Evolutionary conservation across 257 asterid genomes (phyloP).

Genomic region (Lycium ferocissimum): DNA sequence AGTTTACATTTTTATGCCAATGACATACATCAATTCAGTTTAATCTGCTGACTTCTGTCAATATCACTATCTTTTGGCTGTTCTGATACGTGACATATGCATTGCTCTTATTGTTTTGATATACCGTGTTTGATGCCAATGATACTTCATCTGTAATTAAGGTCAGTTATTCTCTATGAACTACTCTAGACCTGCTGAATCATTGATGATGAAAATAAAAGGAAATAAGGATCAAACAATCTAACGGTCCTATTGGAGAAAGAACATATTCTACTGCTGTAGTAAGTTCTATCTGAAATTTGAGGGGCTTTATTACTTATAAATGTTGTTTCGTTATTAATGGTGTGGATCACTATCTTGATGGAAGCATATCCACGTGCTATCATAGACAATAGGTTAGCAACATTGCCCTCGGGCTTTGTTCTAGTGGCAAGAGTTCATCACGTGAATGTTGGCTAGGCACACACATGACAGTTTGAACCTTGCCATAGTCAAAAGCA

Average conservation of each 20-base stretch:
- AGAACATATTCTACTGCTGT: neutral
- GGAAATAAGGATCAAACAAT: neutral
- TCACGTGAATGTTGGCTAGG: neutral
- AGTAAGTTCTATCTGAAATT: neutral
- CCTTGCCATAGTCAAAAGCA: neutral
- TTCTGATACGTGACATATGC: neutral
- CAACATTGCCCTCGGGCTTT: neutral
- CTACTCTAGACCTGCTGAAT: neutral
- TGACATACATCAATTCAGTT: neutral
- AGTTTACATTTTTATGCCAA: neutral
- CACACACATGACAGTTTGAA: neutral
- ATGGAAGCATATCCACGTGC: neutral
- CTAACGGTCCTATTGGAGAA: neutral
- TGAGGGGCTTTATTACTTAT: neutral
- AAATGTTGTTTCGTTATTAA: slow-evolving; percentile 1
- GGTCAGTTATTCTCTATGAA: neutral
- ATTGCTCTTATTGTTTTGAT: neutral
- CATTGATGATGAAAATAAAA: neutral
- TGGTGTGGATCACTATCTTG: slow-evolving; percentile 13
- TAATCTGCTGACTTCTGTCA: neutral
- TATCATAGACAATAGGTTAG: neutral
- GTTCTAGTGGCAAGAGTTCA: neutral
- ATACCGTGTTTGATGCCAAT: neutral
- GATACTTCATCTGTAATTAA: neutral
- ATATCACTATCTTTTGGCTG: neutral